phyloP scores from a whole-genome alignment of 345 rosid species.

The Trapa incisa region DNA sequence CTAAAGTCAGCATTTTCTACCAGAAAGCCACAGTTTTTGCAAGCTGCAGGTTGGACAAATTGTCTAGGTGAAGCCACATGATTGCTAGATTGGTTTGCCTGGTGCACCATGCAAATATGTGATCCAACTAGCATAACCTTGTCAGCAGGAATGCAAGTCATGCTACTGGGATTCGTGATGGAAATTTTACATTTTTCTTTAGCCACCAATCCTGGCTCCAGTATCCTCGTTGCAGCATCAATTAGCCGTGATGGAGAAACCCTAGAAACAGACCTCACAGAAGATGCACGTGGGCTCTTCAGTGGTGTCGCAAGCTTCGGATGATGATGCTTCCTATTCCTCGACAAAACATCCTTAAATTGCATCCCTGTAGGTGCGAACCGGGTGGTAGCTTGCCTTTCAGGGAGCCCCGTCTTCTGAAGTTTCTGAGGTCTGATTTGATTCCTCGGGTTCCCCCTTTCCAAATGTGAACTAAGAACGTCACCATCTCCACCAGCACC shows the following conservation, averaged over 20 bases:
- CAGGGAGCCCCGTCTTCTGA: background rate
- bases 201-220: slow-evolving; percentile 73
- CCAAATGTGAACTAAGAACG: background rate
- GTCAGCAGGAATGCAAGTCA: slow-evolving; percentile 10
- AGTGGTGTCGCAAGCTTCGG: slow-evolving; percentile 51
- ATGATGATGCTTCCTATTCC: slow-evolving; percentile 50
- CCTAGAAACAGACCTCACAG: slow-evolving; percentile 34
- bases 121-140: slow-evolving; percentile 13
- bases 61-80: background rate
- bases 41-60: slow-evolving; percentile 29
- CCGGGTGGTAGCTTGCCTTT: background rate
- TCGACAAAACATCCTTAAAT: slow-evolving; percentile 51
- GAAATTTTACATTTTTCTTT: slow-evolving; percentile 41
- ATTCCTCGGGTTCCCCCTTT: background rate
- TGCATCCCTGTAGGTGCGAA: slow-evolving; percentile 21
- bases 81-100: background rate
- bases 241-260: slow-evolving; percentile 43
- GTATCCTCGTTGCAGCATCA: slow-evolving; percentile 71
- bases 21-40: slow-evolving; percentile 57
- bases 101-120: background rate
- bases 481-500: background rate
- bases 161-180: slow-evolving; percentile 33
- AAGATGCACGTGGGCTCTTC: slow-evolving; percentile 53
- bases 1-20: slow-evolving; percentile 33
- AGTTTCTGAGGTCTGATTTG: slow-evolving; percentile 1